Evolutionary conservation across 371 early-diverging fungal genomes (phyloP), one percentile per base, ranked within the genome.

Genomic region (Circinella umbellata): DNA sequence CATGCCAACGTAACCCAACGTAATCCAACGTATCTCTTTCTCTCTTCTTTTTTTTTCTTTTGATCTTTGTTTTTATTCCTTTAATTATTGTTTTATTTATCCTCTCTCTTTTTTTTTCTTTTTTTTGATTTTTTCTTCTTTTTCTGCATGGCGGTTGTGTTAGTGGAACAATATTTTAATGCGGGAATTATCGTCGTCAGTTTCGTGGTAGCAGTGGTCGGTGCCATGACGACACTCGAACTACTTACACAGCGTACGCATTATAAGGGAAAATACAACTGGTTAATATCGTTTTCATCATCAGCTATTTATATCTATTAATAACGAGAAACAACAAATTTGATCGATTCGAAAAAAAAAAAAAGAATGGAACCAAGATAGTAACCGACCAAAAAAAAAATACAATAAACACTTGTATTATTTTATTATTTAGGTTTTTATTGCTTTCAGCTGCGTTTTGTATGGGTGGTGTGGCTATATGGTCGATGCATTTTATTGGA

Each of bases 401-500:
- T 7, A 14, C 51, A 51, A 4, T 7, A n/a, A 13, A 17, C 15
- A 4, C n/a, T 51, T 13, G 4, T 13, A 51, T n/a, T n/a, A 51
- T 51, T n/a, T 1, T 47, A 47, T 54, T 54, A n/a, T 20, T n/a
- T 63, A 81, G 81, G 77, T 78, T 80, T 67, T 36, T 84, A 38
- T 63, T 84, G 20, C 63, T 68, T 18, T 67, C 80, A 48, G 73
- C 82, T 48, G 79, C 85, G 1, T 66, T 79, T 35, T 59, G 68
- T 1, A 84, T 82, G 81, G 85, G 85, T 53, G 80, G 75, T 36
- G 81, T 80, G 17, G 74, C 74, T 54, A 78, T 84, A 7, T 84
- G 85, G 85, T 79, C 80, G 20, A 84, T 82, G 85, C 85, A 84
- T 69, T 84, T 84, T 53, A 77, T 80, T 34, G 81, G 77, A n/a